Evolutionary conservation across 108 stramenopile genomes (phyloP), one percentile per base, ranked within the genome.

Genomic region (Schizochytrium sp.): DNA sequence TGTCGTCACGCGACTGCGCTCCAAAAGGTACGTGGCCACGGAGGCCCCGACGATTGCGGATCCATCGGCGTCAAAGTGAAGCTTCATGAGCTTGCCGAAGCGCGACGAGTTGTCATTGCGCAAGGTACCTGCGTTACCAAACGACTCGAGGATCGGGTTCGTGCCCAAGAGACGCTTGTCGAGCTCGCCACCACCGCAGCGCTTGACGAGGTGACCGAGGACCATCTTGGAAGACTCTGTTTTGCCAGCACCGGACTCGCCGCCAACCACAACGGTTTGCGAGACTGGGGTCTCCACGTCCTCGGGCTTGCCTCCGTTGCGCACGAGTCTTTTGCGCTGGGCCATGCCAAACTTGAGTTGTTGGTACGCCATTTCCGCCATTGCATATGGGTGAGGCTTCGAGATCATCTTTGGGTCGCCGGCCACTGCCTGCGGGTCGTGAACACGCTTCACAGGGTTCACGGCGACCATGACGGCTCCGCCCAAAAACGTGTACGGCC

Each of bases 401-500:
- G n/a, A 47, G 76, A 83, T 47, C 45, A 83, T 53, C 76, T 83
- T 83, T 23, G 76, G 76, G 76, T 53, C 51, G 12, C 76, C 76
- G 28, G 48, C 45, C 63, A 69, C 63, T 8, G 76, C 48, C 1
- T 14, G 0, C 18, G 87, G 87, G 58, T 58, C 87, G 16, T 28
- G 58, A 10, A 87, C 25, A 19, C 14, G 58, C 58, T 34, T 58
- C 12, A 87, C 28, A 21, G 91, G 91, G 88, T 91, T 91, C 25
- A 91, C 89, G 14, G 91, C 89, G 21, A 91, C 58, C 16, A 91
- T 5, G 5, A 89, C 91, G 87, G 34, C 21, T 18, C 63, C 55
- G 41, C 58, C 89, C 89, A 91, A 87, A 72, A 44, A 87, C 2
- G 91, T 89, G 57, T 91, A 91, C 18, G 87, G 87, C 43, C 58